phyloP scores from a whole-genome alignment of 1,284 basidiomycete species.

The Tilletia indica region DNA sequence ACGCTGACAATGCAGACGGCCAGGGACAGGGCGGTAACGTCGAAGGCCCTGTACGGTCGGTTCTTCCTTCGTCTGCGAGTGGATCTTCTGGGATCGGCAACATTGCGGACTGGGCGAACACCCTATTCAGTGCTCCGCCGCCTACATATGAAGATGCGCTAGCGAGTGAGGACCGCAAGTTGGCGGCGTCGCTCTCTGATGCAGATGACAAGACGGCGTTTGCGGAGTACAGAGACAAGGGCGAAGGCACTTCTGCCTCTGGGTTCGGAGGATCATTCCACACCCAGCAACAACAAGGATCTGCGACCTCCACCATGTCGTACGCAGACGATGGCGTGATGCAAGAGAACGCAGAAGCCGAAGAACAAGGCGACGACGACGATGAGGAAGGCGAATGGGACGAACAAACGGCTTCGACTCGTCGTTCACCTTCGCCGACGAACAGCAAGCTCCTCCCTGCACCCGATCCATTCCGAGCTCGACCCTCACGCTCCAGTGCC shows the following conservation, averaged over 20 bases:
- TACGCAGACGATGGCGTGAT: not conserved
- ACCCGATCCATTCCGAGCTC: conserved; percentile 4
- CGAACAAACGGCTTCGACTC: conserved; percentile 56
- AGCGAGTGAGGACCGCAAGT: conserved; percentile 9
- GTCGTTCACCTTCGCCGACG: conserved; percentile 16
- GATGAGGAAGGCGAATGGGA: conserved; percentile 30
- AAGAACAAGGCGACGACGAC: not conserved
- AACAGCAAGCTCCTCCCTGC: conserved; percentile 18
- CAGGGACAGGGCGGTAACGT: not conserved
- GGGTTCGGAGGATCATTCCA: too few relatives aligned
- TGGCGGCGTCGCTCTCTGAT: conserved; percentile 25
- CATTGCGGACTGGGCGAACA: conserved; percentile 12
- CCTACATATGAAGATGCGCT: conserved; percentile 16
- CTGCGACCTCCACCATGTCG: not conserved
- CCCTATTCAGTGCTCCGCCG: conserved; percentile 10
- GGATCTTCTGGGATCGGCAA: not conserved
- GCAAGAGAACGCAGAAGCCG: not conserved
- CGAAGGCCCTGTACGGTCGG: not conserved
- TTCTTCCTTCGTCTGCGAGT: not conserved
- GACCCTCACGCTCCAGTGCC: not conserved
- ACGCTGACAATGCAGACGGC: not conserved
- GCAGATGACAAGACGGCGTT: conserved; percentile 32
- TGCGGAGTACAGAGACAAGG: conserved; percentile 66
- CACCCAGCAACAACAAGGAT: not conserved
- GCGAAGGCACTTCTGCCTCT: conserved; percentile 58